phyloP scores from a whole-genome alignment of 352 stramenopile species.

The Phytophthora tentaculata region DNA sequence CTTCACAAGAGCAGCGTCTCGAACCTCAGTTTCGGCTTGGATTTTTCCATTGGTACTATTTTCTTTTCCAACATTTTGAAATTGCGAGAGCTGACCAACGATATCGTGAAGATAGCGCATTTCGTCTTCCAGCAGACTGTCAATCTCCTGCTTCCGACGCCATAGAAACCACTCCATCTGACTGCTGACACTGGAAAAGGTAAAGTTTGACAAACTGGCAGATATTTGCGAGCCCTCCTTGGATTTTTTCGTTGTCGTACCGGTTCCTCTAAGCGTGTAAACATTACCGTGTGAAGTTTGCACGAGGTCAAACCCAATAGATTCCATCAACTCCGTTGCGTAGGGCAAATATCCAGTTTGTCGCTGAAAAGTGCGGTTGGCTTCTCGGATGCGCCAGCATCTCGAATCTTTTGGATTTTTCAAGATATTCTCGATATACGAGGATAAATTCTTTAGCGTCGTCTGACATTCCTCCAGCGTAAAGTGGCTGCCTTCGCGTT shows the following conservation, averaged over 20 bases:
- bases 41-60: not conserved
- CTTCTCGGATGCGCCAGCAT: constrained; percentile 71
- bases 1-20: constrained; percentile 32
- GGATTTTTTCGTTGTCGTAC: constrained; percentile 9
- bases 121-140: constrained; percentile 63
- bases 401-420: constrained; percentile 77
- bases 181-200: constrained; percentile 62
- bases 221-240: not conserved
- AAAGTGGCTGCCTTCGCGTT: constrained; percentile 35
- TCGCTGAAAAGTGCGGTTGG: constrained; percentile 60
- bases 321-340: constrained; percentile 59
- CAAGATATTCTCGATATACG: constrained; percentile 67
- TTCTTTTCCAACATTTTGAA: not conserved
- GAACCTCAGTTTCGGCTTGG: not conserved
- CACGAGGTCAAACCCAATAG: constrained; percentile 61
- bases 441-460: constrained; percentile 40
- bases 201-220: constrained; percentile 63
- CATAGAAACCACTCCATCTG: constrained; percentile 85
- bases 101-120: constrained; percentile 62
- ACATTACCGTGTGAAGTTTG: constrained; percentile 51
- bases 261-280: constrained; percentile 59
- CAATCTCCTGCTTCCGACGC: constrained; percentile 75
- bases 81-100: constrained; percentile 9
- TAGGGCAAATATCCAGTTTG: constrained; percentile 69
- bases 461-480: constrained; percentile 54